phyloP scores from a whole-genome alignment of 306 rosid species.

The Biancaea sappan region DNA sequence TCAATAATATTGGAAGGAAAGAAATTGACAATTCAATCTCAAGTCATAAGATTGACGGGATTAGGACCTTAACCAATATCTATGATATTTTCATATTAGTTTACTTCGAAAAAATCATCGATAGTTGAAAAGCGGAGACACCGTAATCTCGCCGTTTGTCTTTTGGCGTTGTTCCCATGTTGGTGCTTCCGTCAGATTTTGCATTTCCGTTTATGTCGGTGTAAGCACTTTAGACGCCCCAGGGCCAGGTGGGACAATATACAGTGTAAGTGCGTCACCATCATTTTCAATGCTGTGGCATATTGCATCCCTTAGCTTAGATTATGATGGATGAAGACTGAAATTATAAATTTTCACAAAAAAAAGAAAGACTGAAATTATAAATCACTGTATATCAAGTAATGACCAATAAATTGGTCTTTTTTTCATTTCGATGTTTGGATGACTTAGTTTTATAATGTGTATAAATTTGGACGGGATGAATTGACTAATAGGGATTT shows the following conservation, averaged over 20 bases:
- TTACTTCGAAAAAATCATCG: neutral
- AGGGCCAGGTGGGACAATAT: neutral
- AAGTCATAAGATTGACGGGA: neutral
- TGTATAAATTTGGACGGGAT: too few relatives aligned
- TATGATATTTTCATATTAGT: too few relatives aligned
- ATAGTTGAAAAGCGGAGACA: constrained; percentile 13
- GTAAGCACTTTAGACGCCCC: neutral
- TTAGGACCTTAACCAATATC: too few relatives aligned
- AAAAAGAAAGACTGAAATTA: too few relatives aligned
- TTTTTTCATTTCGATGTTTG: too few relatives aligned
- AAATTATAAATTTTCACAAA: too few relatives aligned
- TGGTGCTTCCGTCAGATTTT: constrained; percentile 25
- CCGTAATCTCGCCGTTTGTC: constrained; percentile 47
- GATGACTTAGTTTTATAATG: neutral
- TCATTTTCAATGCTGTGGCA: neutral
- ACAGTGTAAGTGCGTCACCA: neutral
- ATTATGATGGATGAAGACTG: too few relatives aligned
- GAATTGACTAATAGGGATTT: neutral
- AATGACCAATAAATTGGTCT: too few relatives aligned
- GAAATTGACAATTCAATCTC: too few relatives aligned
- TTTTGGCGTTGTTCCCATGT: neutral
- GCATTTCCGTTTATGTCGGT: constrained; percentile 55
- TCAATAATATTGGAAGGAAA: too few relatives aligned
- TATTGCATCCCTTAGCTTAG: neutral
- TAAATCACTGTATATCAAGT: too few relatives aligned